These are phyloP conservation scores for Apiotrichum gamsii DNA, from an alignment of 1,284 basidiomycete species.

Conservation along the genomic window DNA sequence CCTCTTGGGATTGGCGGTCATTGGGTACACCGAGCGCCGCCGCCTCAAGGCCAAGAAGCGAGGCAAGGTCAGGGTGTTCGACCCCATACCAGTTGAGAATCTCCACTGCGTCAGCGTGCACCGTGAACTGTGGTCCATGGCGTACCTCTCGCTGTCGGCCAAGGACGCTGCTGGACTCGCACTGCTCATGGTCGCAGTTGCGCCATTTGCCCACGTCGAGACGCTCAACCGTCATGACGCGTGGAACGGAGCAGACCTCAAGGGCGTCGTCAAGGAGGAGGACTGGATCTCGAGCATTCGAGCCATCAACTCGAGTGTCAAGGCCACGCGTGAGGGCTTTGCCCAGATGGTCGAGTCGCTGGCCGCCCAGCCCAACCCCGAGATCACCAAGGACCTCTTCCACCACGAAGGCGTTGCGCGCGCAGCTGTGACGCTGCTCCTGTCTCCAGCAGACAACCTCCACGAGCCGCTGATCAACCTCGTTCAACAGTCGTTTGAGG, in stretches of 20 bases:
- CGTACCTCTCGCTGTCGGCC: slow-evolving; percentile 58
- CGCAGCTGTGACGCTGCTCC: slow-evolving; percentile 60
- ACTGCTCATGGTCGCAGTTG: slow-evolving; percentile 55
- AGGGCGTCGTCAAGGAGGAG: slow-evolving; percentile 32
- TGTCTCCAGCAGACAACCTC: slow-evolving; percentile 71
- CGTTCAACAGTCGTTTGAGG: slow-evolving; percentile 73
- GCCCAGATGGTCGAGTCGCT: slow-evolving; percentile 58
- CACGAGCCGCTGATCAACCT: slow-evolving; percentile 67
- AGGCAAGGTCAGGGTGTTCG: slow-evolving; percentile 1
- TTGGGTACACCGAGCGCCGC: slow-evolving; percentile 26
- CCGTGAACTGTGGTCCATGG: slow-evolving; percentile 61
- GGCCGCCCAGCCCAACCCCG: slow-evolving; percentile 53
- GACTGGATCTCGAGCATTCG: slow-evolving; percentile 39
- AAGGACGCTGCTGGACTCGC: slow-evolving; percentile 57
- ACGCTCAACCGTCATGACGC: slow-evolving; percentile 47
- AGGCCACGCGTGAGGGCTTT: slow-evolving; percentile 58
- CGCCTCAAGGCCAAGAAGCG: slow-evolving; percentile 15
- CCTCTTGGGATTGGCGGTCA: slow-evolving; percentile 28
- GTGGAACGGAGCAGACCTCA: slow-evolving; percentile 39
- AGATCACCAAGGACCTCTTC: slow-evolving; percentile 55
- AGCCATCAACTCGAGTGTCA: slow-evolving; percentile 57
- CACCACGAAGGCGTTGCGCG: slow-evolving; percentile 50
- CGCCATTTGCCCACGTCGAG: slow-evolving; percentile 62
- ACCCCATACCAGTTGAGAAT: slow-evolving; percentile 19
- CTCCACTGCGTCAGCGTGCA: slow-evolving; percentile 46